phyloP scores from a whole-genome alignment of 805 yeast species.

The Metschnikowia amazonensis region DNA sequence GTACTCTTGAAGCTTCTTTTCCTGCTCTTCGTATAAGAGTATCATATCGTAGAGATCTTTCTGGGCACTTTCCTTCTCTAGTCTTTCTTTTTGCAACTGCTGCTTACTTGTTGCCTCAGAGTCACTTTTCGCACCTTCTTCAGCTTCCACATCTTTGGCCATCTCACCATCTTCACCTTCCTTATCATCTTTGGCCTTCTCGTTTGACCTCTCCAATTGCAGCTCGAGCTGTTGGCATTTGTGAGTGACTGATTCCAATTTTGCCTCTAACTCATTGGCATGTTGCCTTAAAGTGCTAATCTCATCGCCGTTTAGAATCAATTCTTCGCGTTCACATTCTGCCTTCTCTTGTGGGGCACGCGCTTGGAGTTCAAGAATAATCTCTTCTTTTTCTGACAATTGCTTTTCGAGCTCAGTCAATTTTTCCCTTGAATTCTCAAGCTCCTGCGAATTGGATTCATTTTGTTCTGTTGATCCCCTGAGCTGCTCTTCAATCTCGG shows the following conservation, averaged over 20 bases:
- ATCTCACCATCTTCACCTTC: too few species aligned
- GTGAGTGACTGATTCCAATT: not conserved
- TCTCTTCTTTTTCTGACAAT: not conserved
- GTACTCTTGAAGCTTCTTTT: conserved; percentile 59
- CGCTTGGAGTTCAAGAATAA: not conserved
- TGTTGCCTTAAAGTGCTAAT: not conserved
- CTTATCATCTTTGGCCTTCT: not conserved
- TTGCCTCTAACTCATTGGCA: not conserved
- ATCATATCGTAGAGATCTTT: conserved; percentile 43
- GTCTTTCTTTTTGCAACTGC: not conserved
- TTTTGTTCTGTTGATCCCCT: not conserved
- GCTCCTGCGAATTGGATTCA: not conserved
- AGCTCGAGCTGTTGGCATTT: not conserved
- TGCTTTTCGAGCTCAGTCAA: not conserved
- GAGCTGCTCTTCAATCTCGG: conserved; percentile 5
- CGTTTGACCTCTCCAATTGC: not conserved
- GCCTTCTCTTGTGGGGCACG: not conserved
- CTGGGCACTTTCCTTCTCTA: conserved; percentile 1
- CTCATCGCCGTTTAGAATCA: not conserved
- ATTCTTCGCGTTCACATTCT: not conserved
- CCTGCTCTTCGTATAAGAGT: conserved; percentile 72
- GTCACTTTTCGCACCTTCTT: too few species aligned
- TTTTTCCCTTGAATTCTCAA: not conserved
- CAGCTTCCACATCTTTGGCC: too few species aligned
- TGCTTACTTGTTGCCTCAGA: not conserved